Evolutionary conservation across 1,139 yeast genomes (phyloP).

Genomic region (Tardiomyces depauwii): DNA sequence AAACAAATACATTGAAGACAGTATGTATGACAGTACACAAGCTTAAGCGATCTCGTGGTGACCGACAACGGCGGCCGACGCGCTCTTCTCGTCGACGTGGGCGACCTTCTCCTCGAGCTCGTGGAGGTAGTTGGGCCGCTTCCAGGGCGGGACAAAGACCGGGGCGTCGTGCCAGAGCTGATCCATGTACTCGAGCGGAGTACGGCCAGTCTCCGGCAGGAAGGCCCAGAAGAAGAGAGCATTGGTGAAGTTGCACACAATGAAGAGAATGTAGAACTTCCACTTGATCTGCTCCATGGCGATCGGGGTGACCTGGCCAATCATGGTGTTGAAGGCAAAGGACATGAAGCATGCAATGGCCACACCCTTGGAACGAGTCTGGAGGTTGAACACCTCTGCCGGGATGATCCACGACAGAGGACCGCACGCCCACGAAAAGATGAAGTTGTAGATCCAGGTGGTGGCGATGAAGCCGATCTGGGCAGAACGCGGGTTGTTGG

Average conservation of each 20-base stretch:
- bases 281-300: conserved; percentile 13
- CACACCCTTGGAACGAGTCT: conserved; percentile 13
- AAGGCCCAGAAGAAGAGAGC: conserved; percentile 24
- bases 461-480: conserved; percentile 18
- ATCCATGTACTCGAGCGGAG: conserved; percentile 22
- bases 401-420: conserved; percentile 12
- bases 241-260: conserved; percentile 21
- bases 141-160: too few species aligned
- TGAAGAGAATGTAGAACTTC: conserved; percentile 13
- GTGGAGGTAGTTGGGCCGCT: too few species aligned
- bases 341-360: conserved; percentile 11
- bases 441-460: conserved; percentile 18
- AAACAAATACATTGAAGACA: too few species aligned
- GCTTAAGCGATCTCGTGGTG: too few species aligned
- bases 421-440: conserved; percentile 6
- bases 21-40: too few species aligned
- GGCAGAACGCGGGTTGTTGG: conserved; percentile 10
- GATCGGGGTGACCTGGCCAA: conserved; percentile 16
- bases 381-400: conserved; percentile 9
- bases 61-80: too few species aligned
- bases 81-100: too few species aligned
- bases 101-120: too few species aligned
- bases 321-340: conserved; percentile 17
- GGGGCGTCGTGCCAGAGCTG: background rate
- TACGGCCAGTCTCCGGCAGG: conserved; percentile 22